These are phyloP conservation scores for Fusarium incarnatum DNA, from an alignment of 2,329 filamentous ascomycete genomes.

Conservation along the genomic window DNA sequence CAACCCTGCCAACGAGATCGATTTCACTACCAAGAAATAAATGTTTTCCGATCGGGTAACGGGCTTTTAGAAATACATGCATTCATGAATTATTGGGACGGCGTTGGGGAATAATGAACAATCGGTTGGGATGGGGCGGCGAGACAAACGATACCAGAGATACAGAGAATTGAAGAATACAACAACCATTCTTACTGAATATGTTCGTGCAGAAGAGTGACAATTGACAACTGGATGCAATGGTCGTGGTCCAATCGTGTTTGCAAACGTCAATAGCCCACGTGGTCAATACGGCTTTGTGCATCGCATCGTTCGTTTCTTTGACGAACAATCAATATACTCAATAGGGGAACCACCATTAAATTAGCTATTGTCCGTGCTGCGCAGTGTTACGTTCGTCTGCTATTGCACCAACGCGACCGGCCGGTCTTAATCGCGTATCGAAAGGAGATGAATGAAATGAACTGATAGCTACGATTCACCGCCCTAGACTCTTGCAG, in stretches of 20 bases:
- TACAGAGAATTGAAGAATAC: constrained; percentile 19
- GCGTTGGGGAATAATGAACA: constrained; percentile 36
- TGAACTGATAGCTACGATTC: constrained; percentile 19
- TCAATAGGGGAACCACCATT: not conserved
- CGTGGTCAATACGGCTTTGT: not conserved
- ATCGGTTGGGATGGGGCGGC: constrained; percentile 14
- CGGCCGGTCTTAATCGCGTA: constrained; percentile 10
- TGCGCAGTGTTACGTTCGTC: not conserved
- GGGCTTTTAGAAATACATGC: constrained; percentile 2
- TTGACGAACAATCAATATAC: not conserved
- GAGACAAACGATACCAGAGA: constrained; percentile 27
- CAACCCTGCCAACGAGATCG: constrained; percentile 77
- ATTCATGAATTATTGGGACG: constrained; percentile 25
- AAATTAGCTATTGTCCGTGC: constrained; percentile 16
- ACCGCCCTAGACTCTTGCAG: constrained; percentile 24
- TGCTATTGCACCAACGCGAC: constrained; percentile 1
- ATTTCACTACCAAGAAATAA: constrained; percentile 78
- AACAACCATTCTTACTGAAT: too few relatives aligned
- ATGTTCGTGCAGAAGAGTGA: not conserved
- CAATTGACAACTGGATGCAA: not conserved
- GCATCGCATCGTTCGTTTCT: not conserved
- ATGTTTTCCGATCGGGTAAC: not conserved
- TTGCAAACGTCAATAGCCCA: not conserved
- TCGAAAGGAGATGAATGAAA: constrained; percentile 3
- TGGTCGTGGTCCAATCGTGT: not conserved